These are phyloP conservation scores for Diplodia intermedia DNA, from an alignment of 2,329 filamentous ascomycete genomes.

Conservation along the genomic window DNA sequence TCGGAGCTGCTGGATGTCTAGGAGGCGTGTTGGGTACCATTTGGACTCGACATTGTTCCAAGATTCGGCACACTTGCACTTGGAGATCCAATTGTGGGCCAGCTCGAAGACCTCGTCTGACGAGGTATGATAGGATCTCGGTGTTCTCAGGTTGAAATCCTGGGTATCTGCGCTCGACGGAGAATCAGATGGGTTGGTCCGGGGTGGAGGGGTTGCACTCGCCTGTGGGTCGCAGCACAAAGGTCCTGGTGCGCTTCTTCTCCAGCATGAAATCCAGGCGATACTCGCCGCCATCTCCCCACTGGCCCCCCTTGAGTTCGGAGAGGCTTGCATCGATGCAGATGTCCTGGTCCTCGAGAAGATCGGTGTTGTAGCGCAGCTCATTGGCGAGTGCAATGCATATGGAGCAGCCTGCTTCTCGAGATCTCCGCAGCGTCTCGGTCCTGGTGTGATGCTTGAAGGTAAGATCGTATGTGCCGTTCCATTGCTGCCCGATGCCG, in stretches of 20 bases:
- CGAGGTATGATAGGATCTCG: conserved; percentile 20
- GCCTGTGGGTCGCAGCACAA: background rate
- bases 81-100: conserved; percentile 34
- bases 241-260: background rate
- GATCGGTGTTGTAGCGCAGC: conserved; percentile 24
- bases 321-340: conserved; percentile 21
- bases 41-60: background rate
- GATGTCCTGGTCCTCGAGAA: background rate
- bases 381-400: conserved; percentile 31
- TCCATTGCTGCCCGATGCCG: conserved; percentile 31
- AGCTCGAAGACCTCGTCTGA: conserved; percentile 32
- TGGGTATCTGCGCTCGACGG: background rate
- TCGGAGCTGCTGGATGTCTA: background rate
- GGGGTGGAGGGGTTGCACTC: too few relatives aligned
- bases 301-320: background rate
- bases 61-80: conserved; percentile 33
- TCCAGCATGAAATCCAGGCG: conserved; percentile 31
- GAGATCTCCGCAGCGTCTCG: conserved; percentile 24
- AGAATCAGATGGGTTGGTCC: background rate
- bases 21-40: conserved; percentile 11
- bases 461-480: conserved; percentile 33
- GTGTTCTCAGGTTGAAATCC: background rate
- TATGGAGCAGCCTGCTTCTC: conserved; percentile 31
- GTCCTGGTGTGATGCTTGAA: conserved; percentile 34
- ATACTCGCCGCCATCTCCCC: conserved; percentile 14